phyloP scores from a whole-genome alignment of 306 rosid genomes.

The Sicyos edulis region DNA sequence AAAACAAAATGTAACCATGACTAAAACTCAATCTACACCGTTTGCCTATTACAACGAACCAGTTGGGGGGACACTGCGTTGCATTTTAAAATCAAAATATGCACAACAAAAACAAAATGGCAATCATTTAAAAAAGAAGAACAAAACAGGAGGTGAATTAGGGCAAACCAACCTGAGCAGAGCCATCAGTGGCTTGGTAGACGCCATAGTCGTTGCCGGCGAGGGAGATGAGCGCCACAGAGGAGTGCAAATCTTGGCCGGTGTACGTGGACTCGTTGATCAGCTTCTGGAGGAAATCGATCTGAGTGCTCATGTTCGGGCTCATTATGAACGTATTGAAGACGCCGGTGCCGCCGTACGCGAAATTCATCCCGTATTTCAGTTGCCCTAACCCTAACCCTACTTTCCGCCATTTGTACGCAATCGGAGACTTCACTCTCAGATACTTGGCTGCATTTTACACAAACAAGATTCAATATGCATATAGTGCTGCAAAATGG shows the following conservation, averaged over 20 bases:
- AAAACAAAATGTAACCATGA: no score
- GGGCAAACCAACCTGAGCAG: conserved; percentile 40
- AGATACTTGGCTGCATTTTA: conserved; percentile 33
- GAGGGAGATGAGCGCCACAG: conserved; percentile 60
- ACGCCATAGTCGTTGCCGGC: conserved; percentile 70
- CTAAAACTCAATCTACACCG: no score
- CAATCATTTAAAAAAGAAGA: no score
- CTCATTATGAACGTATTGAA: conserved; percentile 43
- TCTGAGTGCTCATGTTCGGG: conserved; percentile 86
- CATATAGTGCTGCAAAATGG: no score
- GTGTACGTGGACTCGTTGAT: conserved; percentile 32
- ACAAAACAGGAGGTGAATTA: neutral
- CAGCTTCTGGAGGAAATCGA: conserved; percentile 39
- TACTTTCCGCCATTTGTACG: conserved; percentile 51
- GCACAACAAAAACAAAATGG: no score
- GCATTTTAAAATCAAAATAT: no score
- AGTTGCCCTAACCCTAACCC: conserved; percentile 27
- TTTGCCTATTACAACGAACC: no score
- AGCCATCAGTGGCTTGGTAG: conserved; percentile 35
- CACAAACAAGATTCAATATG: neutral
- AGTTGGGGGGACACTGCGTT: no score
- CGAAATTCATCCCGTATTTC: conserved; percentile 79
- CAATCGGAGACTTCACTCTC: conserved; percentile 66
- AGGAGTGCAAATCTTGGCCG: conserved; percentile 32
- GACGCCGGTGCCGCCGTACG: conserved; percentile 79